Conservation (phyloP, 768 basidiomycete genomes). For the Boletus speciosus region DNA sequence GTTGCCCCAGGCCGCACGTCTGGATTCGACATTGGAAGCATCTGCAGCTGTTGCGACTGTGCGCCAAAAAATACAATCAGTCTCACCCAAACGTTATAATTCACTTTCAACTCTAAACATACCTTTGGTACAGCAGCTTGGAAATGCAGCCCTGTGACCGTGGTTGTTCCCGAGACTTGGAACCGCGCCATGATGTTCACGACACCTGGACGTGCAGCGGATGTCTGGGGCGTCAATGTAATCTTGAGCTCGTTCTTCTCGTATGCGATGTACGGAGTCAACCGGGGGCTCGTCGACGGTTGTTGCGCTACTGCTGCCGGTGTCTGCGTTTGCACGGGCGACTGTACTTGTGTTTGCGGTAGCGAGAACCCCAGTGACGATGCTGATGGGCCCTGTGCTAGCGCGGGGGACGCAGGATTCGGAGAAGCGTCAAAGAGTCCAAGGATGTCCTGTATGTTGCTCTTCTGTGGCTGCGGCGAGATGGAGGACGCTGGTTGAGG, state of each 20-base stretch:
- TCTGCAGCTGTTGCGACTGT: conserved; percentile 94
- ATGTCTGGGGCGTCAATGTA: conserved; percentile 84
- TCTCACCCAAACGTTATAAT: background rate
- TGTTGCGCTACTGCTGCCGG: conserved; percentile 33
- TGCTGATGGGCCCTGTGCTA: conserved; percentile 7
- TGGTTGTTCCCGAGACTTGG: conserved; percentile 54
- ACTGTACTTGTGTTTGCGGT: conserved; percentile 33
- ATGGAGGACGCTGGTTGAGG: conserved; percentile 37
- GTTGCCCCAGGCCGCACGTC: conserved; percentile 71
- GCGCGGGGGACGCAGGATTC: conserved; percentile 27
- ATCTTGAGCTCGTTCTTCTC: conserved; percentile 89
- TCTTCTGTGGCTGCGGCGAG: conserved; percentile 47
- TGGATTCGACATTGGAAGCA: conserved; percentile 94
- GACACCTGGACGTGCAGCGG: conserved; percentile 75
- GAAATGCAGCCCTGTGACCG: conserved; percentile 73
- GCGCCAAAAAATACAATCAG: background rate
- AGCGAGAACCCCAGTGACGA: conserved; percentile 38
- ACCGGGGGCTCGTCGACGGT: conserved; percentile 41
- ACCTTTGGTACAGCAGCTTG: conserved; percentile 98
- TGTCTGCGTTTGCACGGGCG: conserved; percentile 33
- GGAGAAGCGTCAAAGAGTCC: conserved; percentile 71
- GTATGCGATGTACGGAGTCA: conserved; percentile 81
- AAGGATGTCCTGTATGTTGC: conserved; percentile 85
- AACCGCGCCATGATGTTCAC: conserved; percentile 91
- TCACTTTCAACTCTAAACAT: conserved; percentile 1